Base-by-base conservation (phyloP, 257 asterid species). In the Solanum megistacrolobum region DNA sequence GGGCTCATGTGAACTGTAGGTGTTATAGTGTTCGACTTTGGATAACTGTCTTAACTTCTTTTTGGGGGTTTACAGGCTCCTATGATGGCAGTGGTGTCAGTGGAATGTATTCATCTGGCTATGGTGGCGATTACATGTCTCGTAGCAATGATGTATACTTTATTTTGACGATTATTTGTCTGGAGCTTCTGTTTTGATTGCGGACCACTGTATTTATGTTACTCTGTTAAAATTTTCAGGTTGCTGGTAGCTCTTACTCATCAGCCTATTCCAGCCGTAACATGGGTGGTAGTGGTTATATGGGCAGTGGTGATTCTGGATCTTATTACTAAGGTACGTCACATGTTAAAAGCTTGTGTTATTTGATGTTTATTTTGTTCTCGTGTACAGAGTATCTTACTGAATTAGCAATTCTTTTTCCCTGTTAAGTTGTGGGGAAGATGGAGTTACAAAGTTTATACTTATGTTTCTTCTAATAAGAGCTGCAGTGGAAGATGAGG, bases 251-350 rank as follows among this genome's bases (percentile, higher is more conserved):
- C 93, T 96, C 99, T 71, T 96, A 97, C 89, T 93, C 99, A 7
- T 95, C 99, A 6, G 92, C 90, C 58, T 96, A 96, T 90, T 91
- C 98, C 35, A 93, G 98, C 29, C 98, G 99, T 43, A 92, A 94
- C 87, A 82, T 93, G 87, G 94, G 98, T 88, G 95, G 99, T 78
- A 91, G 91, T 83, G 92, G 95, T 90, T 97, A 95, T 84, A 93
- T 93, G 98, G 96, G 98, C 65, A 92, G 97, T 82, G 89, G 96
- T 89, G 93, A 96, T 88, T 96, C 99, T 65, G 94, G 98, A 88
- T 93, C 98, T 25, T 96, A 96, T 88, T 95, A 95, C 90, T 96
- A 90, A 96, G 98, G 97, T 72, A 13, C 23, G 89, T 14, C 25
- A 25, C 25, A 25, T 78, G 65, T 78, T 78, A 41, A 78, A 41